Base-by-base conservation (phyloP, 2,329 filamentous ascomycete species). In the Cordyceps militaris region DNA sequence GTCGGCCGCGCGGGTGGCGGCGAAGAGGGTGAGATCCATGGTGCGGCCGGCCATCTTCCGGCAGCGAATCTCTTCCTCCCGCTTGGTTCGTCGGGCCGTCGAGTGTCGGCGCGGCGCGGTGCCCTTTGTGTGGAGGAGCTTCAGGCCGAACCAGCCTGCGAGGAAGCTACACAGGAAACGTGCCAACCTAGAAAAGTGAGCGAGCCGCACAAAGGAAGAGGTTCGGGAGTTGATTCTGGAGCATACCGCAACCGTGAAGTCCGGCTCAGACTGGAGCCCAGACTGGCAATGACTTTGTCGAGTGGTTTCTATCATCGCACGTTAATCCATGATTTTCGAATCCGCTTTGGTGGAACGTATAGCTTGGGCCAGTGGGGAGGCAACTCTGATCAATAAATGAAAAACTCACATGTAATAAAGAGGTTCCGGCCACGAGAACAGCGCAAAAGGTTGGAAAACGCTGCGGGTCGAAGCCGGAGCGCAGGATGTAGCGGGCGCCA, bases 1-100 rank as follows among this genome's bases (percentile, higher is more conserved):
- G 69, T 94, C 89, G 11, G 88, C 67, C 46, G 90, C 90, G 63
- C 89, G 80, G 11, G 84, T 85, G 47, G 82, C 76, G 11, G 88
- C 83, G 67, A 94, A 93, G n/a, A 95, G 75, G 0, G 89, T 93
- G 32, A 95, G 76, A 67, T 95, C 90, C 60, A 95, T 79, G 1
- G 90, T 93, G 64, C 86, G 83, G 46, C 90, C 90, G 11, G 86
- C 88, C 60, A 69, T 64, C 55, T 63, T 67, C 57, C 61, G 60
- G n/a, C 61, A 46, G 34, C 56, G 63, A 3, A 58, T 14, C 24
- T 47, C 50, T 16, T 56, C 48, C 8, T 56, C 40, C 19, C 23
- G 54, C 24, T 23, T 23, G 14, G 38, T 43, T 9, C 52, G 30
- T 6, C 53, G 28, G 32, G 59, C 54, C 5, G 55, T 48, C 5